Evolutionary conservation across 495 filamentous ascomycete genomes (phyloP), one percentile per base, ranked within the genome.

Genomic region (Wilcoxina mikolae): DNA sequence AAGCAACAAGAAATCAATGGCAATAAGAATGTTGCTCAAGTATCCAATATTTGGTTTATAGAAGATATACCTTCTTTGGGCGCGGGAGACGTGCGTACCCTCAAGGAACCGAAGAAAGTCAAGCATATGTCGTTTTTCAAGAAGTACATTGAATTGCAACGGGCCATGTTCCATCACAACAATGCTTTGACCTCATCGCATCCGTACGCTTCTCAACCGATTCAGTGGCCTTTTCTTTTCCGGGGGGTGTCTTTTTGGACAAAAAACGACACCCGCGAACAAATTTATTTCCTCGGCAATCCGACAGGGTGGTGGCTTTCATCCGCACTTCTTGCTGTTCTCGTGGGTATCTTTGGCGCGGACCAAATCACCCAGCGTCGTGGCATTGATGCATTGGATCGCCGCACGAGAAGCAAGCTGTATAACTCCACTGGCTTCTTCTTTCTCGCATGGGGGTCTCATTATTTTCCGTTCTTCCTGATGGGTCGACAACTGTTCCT

Each of bases 241-340:
- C 81, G 93, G 11, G 91, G 91, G 63, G 93, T 98, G 56, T 94
- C 87, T 68, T 98, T 98, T 81, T 98, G 91, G 91, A 98, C 91
- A 9, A 84, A 98, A 67, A 91, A 90, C 67, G 87, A 94, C 43
- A 95, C 90, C 9, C 79, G 85, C 26, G 83, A 91, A 70, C 91
- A 98, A 71, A 98, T 98, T 62, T 98, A 98, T 71, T 98, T 98
- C 76, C 70, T 98, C 28, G 91, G 91, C 39, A 98, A 98, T 72
- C 91, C 93, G 3, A 70, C 96, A 52, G 91, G 93, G 39, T 98
- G 91, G 91, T 98, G 91, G 91, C 76, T 98, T 58, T 81, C 87
- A 23, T 91, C 85, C 67, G 85, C 83, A 72, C 70, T 96, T 23
- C 72, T 98, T 46, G 93, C 91, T 25, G 87, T 98, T 35, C 96